Conservation (phyloP, 164 flowering plant species). For the Chimonanthus salicifolius region DNA sequence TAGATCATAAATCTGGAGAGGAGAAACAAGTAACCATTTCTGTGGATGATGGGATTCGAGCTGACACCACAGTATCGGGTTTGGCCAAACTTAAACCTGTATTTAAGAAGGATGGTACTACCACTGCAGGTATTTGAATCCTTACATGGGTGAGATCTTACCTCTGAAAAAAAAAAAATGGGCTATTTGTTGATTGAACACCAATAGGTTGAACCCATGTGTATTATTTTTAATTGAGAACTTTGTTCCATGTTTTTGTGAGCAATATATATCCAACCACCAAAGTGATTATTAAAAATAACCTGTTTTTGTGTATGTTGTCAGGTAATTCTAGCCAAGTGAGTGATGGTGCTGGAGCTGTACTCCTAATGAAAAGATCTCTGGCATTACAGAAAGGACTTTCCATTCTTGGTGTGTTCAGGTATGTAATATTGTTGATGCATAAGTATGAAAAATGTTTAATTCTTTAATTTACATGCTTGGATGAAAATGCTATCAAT, state of each 20-base stretch:
- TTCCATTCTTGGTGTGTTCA: conserved; percentile 91
- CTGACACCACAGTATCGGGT: conserved; percentile 49
- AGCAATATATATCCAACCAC: background rate
- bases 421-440: conserved; percentile 31
- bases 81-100: conserved; percentile 74
- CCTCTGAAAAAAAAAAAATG: too few species aligned
- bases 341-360: conserved; percentile 99
- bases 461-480: too few species aligned
- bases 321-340: conserved; percentile 96
- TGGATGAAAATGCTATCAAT: too few species aligned
- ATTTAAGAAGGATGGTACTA: conserved; percentile 82
- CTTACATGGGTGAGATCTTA: background rate
- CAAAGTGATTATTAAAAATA: background rate
- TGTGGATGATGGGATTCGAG: conserved; percentile 94
- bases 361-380: conserved; percentile 91
- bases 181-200: background rate
- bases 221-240: background rate
- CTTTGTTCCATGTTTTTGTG: background rate
- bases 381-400: conserved; percentile 77
- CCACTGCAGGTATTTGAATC: conserved; percentile 80
- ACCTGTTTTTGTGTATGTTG: conserved; percentile 1
- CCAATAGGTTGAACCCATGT: background rate
- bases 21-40: conserved; percentile 66
- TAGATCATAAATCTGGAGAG: conserved; percentile 88
- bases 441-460: background rate